phyloP scores from a whole-genome alignment of 257 asterid species.

The Coffea eugenioides region DNA sequence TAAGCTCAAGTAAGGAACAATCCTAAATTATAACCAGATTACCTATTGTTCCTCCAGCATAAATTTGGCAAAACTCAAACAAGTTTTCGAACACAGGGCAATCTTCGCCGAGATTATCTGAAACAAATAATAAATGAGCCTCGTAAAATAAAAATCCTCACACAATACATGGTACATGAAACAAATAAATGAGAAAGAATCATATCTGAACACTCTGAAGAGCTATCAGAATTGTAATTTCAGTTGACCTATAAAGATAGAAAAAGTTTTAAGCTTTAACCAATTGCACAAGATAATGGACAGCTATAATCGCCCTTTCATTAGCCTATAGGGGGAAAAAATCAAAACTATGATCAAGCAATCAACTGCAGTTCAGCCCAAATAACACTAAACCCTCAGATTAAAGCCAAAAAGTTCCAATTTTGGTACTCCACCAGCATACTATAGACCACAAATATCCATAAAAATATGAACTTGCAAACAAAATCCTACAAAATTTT shows the following conservation, averaged over 20 bases:
- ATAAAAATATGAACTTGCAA: not conserved
- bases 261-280: not conserved
- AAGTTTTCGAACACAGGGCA: slow-evolving; percentile 94
- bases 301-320: not conserved
- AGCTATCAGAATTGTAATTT: not conserved
- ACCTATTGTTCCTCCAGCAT: slow-evolving; percentile 99
- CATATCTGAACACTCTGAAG: not conserved
- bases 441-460: not conserved
- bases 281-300: not conserved
- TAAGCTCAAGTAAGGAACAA: slow-evolving; percentile 16
- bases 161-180: not conserved
- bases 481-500: not conserved
- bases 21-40: slow-evolving; percentile 10
- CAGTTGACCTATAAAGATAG: not conserved
- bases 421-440: not conserved
- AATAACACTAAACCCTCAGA: not conserved
- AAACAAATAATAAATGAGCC: slow-evolving; percentile 18
- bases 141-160: too few species aligned
- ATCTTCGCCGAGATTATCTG: slow-evolving; percentile 97
- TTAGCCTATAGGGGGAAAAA: not conserved
- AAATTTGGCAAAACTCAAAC: slow-evolving; percentile 96
- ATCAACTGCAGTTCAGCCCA: not conserved
- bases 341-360: not conserved
- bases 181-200: not conserved
- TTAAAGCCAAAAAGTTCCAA: not conserved